These are phyloP conservation scores for Phenoliferia sp. DNA, from an alignment of 1,284 basidiomycete species.

Conservation along the genomic window DNA sequence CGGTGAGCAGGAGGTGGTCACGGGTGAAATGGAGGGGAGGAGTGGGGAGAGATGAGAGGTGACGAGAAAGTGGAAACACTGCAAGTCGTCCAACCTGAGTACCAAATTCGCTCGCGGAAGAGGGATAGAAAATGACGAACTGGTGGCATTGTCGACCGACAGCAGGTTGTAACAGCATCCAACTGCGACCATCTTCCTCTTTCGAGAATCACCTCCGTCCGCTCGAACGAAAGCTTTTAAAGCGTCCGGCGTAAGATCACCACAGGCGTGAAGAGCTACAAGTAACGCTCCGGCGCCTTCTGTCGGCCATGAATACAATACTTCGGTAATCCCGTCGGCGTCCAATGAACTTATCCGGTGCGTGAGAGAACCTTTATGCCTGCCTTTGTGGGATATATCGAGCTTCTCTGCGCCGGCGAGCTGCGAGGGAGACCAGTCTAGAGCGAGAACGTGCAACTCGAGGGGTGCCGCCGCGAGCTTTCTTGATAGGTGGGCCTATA, in stretches of 20 bases:
- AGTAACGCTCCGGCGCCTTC: slow-evolving; percentile 17
- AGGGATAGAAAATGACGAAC: not conserved
- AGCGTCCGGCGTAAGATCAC: slow-evolving; percentile 25
- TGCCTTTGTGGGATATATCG: slow-evolving; percentile 5
- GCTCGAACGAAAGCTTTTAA: slow-evolving; percentile 16
- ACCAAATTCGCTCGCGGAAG: not conserved
- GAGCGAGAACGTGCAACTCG: slow-evolving; percentile 28
- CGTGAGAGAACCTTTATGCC: slow-evolving; percentile 14
- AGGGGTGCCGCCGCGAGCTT: slow-evolving; percentile 20
- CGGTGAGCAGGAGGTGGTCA: slow-evolving; percentile 26
- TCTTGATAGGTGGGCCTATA: slow-evolving; percentile 29
- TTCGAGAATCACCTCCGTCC: not conserved
- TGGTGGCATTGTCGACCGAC: slow-evolving; percentile 58
- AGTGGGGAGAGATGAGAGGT: not conserved
- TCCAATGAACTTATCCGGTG: slow-evolving; percentile 24
- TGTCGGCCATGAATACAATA: slow-evolving; percentile 15
- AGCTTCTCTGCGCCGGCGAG: slow-evolving; percentile 23
- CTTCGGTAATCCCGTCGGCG: slow-evolving; percentile 3
- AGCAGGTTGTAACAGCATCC: slow-evolving; percentile 33
- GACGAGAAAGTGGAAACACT: slow-evolving; percentile 12
- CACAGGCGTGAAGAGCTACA: slow-evolving; percentile 29
- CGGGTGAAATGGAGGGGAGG: slow-evolving; percentile 2
- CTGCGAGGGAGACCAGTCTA: slow-evolving; percentile 28
- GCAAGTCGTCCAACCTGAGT: not conserved
- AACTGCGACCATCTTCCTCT: slow-evolving; percentile 7